Percentiles rank a stretch among this genome's conserved stretches.
Conservation (phyloP, 108 stramenopile genomes). For the Nitzschia putrida region DNA sequence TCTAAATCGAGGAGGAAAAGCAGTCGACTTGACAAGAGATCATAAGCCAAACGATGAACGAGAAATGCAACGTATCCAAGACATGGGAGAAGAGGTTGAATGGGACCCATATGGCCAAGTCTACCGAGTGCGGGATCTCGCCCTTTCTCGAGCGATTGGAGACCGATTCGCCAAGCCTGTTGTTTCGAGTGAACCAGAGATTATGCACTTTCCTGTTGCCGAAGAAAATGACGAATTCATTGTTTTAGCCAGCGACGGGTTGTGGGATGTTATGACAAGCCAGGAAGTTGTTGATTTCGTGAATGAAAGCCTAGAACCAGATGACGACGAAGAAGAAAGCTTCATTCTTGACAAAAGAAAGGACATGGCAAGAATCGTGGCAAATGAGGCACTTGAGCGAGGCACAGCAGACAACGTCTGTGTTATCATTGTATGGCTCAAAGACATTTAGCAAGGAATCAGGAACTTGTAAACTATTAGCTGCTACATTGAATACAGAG, state of each 20-base stretch:
- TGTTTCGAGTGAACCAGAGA: conserved; percentile 82
- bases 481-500: not conserved
- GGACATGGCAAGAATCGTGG: conserved; percentile 74
- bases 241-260: conserved; percentile 89
- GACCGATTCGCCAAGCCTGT: conserved; percentile 88
- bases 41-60: conserved; percentile 87
- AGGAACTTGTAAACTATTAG: not conserved
- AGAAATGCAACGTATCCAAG: conserved; percentile 71
- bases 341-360: conserved; percentile 33
- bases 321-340: conserved; percentile 10
- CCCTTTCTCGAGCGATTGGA: conserved; percentile 90
- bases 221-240: conserved; percentile 58
- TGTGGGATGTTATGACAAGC: conserved; percentile 97
- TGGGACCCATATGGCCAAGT: conserved; percentile 75
- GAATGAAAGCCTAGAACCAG: conserved; percentile 26
- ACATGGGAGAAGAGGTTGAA: conserved; percentile 77
- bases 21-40: conserved; percentile 86
- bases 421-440: conserved; percentile 81
- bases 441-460: not conserved
- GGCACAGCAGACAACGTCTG: conserved; percentile 85
- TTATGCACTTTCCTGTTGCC: conserved; percentile 55
- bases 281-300: conserved; percentile 93
- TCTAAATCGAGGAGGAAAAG: conserved; percentile 66
- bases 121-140: conserved; percentile 86
- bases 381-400: conserved; percentile 76